Base-by-base conservation (phyloP, 306 rosid genomes). In the Lagenaria siceraria region DNA sequence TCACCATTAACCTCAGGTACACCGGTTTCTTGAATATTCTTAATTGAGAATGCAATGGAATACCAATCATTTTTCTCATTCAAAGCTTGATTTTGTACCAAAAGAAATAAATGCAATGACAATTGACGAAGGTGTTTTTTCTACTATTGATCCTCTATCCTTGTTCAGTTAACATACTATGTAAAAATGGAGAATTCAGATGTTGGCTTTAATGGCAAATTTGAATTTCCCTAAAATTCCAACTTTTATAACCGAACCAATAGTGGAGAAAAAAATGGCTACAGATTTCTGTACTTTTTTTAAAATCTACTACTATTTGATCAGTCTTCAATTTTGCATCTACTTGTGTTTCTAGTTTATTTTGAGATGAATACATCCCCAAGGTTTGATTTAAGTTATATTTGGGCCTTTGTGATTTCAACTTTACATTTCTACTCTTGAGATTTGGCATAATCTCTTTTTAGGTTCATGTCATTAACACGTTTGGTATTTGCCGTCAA, bases 1-100 rank as follows among this genome's bases (percentile, higher is more conserved):
- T 81, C 91, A 58, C 86, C 80, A 60, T 62, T 81, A 85, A 82
- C 85, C 53, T 82, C 92, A 78, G 98, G 98, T 94, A 85, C 58
- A 58, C 79, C 85, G 49, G 75, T 68, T 60, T 62, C 42, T 27
- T 72, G 71, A 75, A 60, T 22, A 75, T 77, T 17, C 66, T 49
- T 68, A 21, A 6, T 74, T 60, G 25, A 35, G 49, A 22, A 19
- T 53, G 42, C n/a, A 48, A 48, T 46, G 9, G 6, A 71, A 48
- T n/a, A 6, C 10, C 22, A 69, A 2, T 17, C 55, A 5, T 51
- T 51, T 51, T 51, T 5, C 19, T 51, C 8, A 51, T 15, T 5
- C 2, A 17, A 51, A 51, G 55, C n/a, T 51, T 0, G 21, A 51
- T 17, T 51, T 51, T 51, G 17, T 51, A 17, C n/a, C 55, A 17